Evolutionary conservation across 1,139 yeast genomes (phyloP).

Genomic region (Yamadazyma diddensiae): DNA sequence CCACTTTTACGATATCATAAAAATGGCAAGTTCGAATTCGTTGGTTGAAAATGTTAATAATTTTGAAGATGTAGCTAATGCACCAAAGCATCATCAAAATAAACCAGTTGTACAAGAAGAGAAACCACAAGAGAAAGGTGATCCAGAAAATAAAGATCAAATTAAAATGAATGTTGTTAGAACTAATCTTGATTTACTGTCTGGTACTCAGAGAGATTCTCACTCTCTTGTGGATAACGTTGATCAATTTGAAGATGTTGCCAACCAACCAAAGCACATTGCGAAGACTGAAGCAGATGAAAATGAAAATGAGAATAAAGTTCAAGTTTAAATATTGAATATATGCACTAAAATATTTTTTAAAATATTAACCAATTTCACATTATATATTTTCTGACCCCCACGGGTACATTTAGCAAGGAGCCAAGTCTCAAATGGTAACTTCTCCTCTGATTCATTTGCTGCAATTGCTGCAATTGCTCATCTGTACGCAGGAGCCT

Average conservation of each 20-base stretch:
- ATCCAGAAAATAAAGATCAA: slow-evolving; percentile 4
- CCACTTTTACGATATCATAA: not conserved
- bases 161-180: slow-evolving; percentile 7
- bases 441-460: too few relatives aligned
- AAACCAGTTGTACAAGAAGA: slow-evolving; percentile 1
- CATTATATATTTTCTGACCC: too few relatives aligned
- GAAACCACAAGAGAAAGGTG: not conserved
- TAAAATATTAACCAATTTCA: too few relatives aligned
- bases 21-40: too few relatives aligned
- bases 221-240: slow-evolving; percentile 7
- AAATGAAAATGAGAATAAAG: not conserved
- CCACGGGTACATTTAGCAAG: too few relatives aligned
- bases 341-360: too few relatives aligned
- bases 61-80: slow-evolving; percentile 7
- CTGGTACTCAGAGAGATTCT: slow-evolving; percentile 7
- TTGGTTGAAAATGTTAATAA: slow-evolving; percentile 7
- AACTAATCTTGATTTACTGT: slow-evolving; percentile 5
- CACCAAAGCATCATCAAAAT: slow-evolving; percentile 4
- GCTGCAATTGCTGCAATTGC: too few relatives aligned
- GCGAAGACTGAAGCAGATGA: not conserved
- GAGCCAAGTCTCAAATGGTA: too few relatives aligned
- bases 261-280: slow-evolving; percentile 5
- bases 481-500: too few relatives aligned
- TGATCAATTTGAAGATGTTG: slow-evolving; percentile 4
- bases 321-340: too few relatives aligned